Evolutionary conservation across 2,329 filamentous ascomycete genomes (phyloP).

Genomic region (Colletotrichum spinosum): DNA sequence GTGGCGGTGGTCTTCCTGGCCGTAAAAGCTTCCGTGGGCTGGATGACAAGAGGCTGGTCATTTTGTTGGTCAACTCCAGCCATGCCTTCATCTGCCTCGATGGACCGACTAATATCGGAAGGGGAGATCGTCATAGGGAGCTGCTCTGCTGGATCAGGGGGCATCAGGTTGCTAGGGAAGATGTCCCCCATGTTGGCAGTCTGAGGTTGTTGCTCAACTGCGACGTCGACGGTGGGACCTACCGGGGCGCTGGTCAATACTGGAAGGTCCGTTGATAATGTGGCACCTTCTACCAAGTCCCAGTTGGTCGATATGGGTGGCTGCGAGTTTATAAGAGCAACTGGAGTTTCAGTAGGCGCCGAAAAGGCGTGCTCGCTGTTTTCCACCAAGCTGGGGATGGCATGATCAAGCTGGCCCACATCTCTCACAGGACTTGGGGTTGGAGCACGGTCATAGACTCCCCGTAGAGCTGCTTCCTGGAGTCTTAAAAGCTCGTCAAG

Average conservation of each 20-base stretch:
- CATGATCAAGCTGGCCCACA: slow-evolving; percentile 7
- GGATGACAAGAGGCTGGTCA: slow-evolving; percentile 21
- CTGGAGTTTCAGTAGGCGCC: slow-evolving; percentile 9
- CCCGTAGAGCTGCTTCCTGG: slow-evolving; percentile 25
- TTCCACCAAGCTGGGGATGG: background rate
- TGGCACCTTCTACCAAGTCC: slow-evolving; percentile 10
- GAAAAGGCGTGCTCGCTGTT: slow-evolving; percentile 10
- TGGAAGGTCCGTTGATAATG: slow-evolving; percentile 30
- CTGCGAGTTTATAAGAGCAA: slow-evolving; percentile 33
- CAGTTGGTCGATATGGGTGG: slow-evolving; percentile 20
- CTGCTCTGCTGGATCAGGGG: slow-evolving; percentile 38
- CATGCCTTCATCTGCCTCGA: slow-evolving; percentile 41
- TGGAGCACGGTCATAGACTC: slow-evolving; percentile 1
- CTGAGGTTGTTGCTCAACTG: slow-evolving; percentile 6
- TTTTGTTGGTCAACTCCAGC: slow-evolving; percentile 20
- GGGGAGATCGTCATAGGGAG: slow-evolving; percentile 51
- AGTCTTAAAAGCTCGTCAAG: slow-evolving; percentile 32
- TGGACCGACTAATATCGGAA: slow-evolving; percentile 50
- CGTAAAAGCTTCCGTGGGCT: slow-evolving; percentile 24
- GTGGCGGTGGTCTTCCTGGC: slow-evolving; percentile 26
- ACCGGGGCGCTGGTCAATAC: slow-evolving; percentile 14
- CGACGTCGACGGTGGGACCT: background rate
- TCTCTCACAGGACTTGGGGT: slow-evolving; percentile 12
- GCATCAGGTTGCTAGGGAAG: slow-evolving; percentile 39
- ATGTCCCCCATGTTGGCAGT: slow-evolving; percentile 36